These are phyloP conservation scores for Clonostachys sp. DNA, from an alignment of 2,329 filamentous ascomycete genomes.

Conservation along the genomic window DNA sequence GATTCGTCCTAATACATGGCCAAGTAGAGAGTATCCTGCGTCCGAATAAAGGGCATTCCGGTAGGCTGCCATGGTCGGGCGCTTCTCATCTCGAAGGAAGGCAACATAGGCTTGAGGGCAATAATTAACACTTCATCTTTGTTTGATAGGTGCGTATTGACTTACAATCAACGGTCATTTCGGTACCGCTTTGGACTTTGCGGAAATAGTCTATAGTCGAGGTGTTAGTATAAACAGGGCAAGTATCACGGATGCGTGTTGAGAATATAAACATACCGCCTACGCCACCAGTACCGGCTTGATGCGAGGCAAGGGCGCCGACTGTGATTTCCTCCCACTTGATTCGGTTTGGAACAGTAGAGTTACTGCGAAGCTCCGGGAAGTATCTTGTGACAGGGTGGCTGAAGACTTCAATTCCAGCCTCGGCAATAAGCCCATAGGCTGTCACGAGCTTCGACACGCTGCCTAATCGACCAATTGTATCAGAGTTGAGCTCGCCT, in stretches of 20 bases:
- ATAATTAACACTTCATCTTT: no score
- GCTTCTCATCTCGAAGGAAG: not conserved
- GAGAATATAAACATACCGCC: no score
- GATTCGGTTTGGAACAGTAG: conserved; percentile 2
- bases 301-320: conserved; percentile 11
- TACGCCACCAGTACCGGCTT: conserved; percentile 7
- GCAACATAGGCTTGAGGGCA: no score
- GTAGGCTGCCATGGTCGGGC: not conserved
- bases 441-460: conserved; percentile 18
- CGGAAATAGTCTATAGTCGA: no score
- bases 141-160: no score
- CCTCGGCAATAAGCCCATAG: conserved; percentile 13
- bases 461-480: conserved; percentile 17
- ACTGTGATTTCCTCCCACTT: conserved; percentile 12
- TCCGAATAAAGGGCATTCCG: conserved; percentile 10
- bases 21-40: conserved; percentile 9
- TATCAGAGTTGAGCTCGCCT: conserved; percentile 9
- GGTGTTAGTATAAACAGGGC: no score
- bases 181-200: no score
- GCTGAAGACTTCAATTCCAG: conserved; percentile 11
- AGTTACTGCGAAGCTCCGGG: conserved; percentile 11
- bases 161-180: no score
- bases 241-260: no score
- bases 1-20: conserved; percentile 6
- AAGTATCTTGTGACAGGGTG: conserved; percentile 16